These are phyloP conservation scores for Pachysandra terminalis DNA, from an alignment of 164 flowering plant species.

Conservation along the genomic window DNA sequence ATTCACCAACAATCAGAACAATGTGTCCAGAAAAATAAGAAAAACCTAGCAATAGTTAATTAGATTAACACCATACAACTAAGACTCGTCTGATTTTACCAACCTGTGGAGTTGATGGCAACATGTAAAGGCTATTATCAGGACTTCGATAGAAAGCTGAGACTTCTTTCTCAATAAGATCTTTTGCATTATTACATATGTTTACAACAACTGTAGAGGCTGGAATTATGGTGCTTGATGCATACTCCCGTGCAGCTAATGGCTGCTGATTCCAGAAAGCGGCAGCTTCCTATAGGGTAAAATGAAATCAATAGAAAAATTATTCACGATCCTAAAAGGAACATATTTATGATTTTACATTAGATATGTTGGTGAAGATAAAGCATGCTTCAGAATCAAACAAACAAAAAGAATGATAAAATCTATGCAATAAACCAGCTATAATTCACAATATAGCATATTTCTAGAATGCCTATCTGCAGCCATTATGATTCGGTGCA, in stretches of 20 bases:
- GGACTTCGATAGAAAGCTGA: conserved; percentile 83
- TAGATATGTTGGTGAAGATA: not conserved
- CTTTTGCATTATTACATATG: conserved; percentile 72
- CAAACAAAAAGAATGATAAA: not conserved
- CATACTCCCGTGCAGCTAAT: conserved; percentile 86
- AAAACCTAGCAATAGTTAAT: not conserved
- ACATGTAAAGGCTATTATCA: conserved; percentile 93
- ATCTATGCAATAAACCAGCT: not conserved
- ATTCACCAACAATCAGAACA: not conserved
- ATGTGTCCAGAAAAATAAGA: not conserved
- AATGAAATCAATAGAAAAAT: conserved; percentile 1
- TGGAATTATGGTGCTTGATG: conserved; percentile 89
- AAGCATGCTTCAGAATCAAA: not conserved
- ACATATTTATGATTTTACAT: not conserved
- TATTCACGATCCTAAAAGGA: not conserved
- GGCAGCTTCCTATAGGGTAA: conserved; percentile 67
- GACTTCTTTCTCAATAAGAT: conserved; percentile 85
- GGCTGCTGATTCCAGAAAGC: conserved; percentile 97
- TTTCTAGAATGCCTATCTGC: too few species aligned
- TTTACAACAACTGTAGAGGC: conserved; percentile 68
- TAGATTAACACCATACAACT: not conserved
- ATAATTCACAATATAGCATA: not conserved
- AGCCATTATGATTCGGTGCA: not conserved
- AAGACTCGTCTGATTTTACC: conserved; percentile 4
- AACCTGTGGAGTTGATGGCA: conserved; percentile 97